A percentile compares a stretch with the other conserved stretches of the same genome.
phyloP scores from a whole-genome alignment of 805 yeast genomes.

The Kockiozyma suomiensis region DNA sequence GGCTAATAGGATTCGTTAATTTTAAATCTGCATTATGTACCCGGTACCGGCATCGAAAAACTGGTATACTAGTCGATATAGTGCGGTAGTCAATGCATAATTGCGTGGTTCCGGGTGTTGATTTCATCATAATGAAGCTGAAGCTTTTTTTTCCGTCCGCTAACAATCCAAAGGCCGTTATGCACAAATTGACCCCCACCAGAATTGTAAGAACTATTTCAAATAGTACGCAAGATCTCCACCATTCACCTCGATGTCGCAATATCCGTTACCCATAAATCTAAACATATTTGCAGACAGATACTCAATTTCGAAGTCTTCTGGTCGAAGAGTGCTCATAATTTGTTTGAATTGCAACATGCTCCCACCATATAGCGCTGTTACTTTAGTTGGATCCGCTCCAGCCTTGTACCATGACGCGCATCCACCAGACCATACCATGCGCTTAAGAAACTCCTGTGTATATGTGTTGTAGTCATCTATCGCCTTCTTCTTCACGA shows the following conservation, averaged over 20 bases:
- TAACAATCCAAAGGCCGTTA: no score
- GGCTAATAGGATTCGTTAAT: no score
- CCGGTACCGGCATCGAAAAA: no score
- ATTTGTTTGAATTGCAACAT: conserved; percentile 21
- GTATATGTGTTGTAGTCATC: conserved; percentile 11
- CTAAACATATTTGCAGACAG: conserved; percentile 5
- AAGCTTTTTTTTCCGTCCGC: no score
- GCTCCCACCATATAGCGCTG: conserved; percentile 31
- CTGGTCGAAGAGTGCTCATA: conserved; percentile 27
- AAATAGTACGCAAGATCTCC: conserved; percentile 17
- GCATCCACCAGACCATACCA: conserved; percentile 21
- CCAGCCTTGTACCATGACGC: conserved; percentile 27
- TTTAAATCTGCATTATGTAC: no score
- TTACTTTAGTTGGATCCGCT: conserved; percentile 13
- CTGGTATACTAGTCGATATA: no score
- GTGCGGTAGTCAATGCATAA: no score
- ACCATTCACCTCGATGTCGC: conserved; percentile 10
- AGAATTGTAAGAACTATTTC: no score
- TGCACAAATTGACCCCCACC: no score
- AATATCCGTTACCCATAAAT: conserved; percentile 24
- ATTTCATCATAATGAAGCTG: no score
- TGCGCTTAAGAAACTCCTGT: conserved; percentile 20
- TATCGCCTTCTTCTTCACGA: conserved; percentile 17
- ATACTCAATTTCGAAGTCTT: conserved; percentile 27
- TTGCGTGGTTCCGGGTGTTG: no score